These are phyloP conservation scores for Ophiostoma perfectum DNA, from an alignment of 2,329 filamentous ascomycete species.

Conservation along the genomic window DNA sequence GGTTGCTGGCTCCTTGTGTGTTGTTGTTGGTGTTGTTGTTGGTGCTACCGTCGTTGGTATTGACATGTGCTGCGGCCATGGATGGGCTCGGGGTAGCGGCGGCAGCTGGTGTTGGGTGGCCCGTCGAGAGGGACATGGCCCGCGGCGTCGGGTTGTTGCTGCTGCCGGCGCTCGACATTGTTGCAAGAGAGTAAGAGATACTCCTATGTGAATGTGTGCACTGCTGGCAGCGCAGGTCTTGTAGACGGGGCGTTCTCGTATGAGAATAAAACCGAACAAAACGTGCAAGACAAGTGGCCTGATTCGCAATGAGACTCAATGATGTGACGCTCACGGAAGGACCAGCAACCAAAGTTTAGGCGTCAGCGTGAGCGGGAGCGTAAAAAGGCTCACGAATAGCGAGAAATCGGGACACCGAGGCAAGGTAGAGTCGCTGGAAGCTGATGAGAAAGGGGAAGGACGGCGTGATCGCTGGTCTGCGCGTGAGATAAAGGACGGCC, in stretches of 20 bases:
- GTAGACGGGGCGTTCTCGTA: no score
- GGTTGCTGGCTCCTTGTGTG: neutral
- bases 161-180: conserved; percentile 16
- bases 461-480: neutral
- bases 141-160: conserved; percentile 16
- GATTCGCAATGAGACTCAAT: no score
- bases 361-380: no score
- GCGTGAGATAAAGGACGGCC: neutral
- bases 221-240: no score
- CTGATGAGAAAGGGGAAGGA: neutral
- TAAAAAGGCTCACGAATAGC: no score
- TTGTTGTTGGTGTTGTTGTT: neutral
- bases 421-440: neutral
- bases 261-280: no score
- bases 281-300: no score
- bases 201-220: no score
- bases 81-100: neutral
- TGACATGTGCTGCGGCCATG: neutral
- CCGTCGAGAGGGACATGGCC: conserved; percentile 9
- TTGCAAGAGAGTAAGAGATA: neutral
- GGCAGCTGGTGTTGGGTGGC: conserved; percentile 18
- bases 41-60: neutral
- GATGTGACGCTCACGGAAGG: no score
- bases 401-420: no score
- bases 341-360: no score